Base-by-base conservation (phyloP, 371 early-diverging fungal species). In the Mucor circinelloides region DNA sequence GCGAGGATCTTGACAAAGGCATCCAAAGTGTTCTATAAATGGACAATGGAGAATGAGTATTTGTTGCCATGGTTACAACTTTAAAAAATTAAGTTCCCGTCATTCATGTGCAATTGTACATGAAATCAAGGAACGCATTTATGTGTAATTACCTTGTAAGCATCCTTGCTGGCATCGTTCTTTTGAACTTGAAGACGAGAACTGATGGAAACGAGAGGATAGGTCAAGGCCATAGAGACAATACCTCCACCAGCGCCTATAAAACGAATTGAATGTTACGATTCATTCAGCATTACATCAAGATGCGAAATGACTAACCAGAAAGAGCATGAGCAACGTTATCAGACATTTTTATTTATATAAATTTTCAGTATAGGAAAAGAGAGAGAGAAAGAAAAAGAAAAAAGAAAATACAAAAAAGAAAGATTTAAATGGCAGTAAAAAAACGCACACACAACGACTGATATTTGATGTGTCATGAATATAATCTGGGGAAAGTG, bases 201-300 rank as follows among this genome's bases (percentile, higher is more conserved):
- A 76, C 93, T 93, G 67, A 96, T 86, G 32, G 96, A 97, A 62
- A 95, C 90, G 70, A 97, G 85, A 61, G 98, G 97, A 80, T 97
- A 98, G 57, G 99, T 97, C 72, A 95, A 82, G 13, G 89, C 89
- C 96, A 97, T 96, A 65, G 94, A 89, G 81, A 94, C 88, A 78
- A 96, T 94, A 69, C 97, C 97, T 67, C 97, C 97, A 74, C 95
- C 96, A 74, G 97, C 96, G 77, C 96, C 97, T 93, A 72, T 25
- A 46, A 28, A 61, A 46, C 42, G 25, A 40, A 21, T 59, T 21
- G 12, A 17, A 9, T 19, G n/a, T 46, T 46, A 30, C 31, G 54
- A 23, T 40, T 52, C 6, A 59, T 2, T 25, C 25, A n/a, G 10
- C 23, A 12, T 55, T 42, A 28, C 15, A 25, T 25, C 21, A 28